A percentile compares a stretch with the other conserved stretches of the same genome.
Evolutionary conservation across 2,329 filamentous ascomycete genomes (phyloP).

Genomic region (Hymenoscyphus repandus): DNA sequence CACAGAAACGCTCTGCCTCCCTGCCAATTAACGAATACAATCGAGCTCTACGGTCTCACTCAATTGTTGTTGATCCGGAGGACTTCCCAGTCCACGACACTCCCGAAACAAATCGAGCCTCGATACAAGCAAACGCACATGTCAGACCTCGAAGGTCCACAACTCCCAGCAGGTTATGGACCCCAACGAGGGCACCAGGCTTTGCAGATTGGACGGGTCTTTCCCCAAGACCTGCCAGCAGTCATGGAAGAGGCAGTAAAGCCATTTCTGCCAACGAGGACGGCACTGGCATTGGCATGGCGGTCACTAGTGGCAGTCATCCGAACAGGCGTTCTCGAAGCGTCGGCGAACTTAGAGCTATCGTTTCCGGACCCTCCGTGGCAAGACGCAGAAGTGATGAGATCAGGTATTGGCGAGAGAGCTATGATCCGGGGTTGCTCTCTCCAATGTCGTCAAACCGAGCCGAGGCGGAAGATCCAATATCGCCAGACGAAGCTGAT

Average conservation of each 20-base stretch:
- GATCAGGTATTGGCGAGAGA: constrained; percentile 59
- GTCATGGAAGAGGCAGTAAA: constrained; percentile 45
- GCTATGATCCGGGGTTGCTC: constrained; percentile 46
- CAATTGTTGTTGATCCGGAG: constrained; percentile 44
- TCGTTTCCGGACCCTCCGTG: constrained; percentile 32
- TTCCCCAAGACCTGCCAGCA: constrained; percentile 57
- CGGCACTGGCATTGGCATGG: constrained; percentile 47
- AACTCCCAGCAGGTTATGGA: constrained; percentile 37
- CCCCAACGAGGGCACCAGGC: constrained; percentile 35
- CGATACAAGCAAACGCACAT: constrained; percentile 36
- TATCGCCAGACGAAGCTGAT: constrained; percentile 30
- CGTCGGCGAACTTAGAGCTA: constrained; percentile 47
- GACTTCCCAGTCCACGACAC: constrained; percentile 43
- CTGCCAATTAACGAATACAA: constrained; percentile 57
- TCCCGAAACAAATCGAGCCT: constrained; percentile 43
- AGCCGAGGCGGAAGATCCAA: constrained; percentile 33
- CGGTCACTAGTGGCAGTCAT: constrained; percentile 51
- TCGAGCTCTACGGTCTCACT: constrained; percentile 56
- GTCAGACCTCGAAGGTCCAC: constrained; percentile 38
- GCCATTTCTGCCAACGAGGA: constrained; percentile 25
- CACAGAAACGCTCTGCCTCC: constrained; percentile 49
- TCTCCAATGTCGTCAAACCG: constrained; percentile 47
- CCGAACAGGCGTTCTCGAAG: constrained; percentile 53
- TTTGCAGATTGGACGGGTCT: constrained; percentile 47
- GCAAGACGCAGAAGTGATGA: constrained; percentile 55